Conservation (phyloP, 108 stramenopile species). For the Conticribra guillardii region DNA sequence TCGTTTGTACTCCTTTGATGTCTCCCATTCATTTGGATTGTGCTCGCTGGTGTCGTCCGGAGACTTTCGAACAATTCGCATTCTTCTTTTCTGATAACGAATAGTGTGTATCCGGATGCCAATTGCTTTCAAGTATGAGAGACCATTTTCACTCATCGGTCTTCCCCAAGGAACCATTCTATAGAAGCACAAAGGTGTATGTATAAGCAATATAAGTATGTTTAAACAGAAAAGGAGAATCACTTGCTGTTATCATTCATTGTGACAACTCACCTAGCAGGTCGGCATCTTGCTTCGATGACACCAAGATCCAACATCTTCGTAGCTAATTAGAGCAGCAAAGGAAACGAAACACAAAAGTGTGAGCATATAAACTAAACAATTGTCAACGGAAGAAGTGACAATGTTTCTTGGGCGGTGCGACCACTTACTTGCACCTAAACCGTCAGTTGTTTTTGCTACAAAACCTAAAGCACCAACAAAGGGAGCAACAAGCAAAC, state of each 20-base stretch:
- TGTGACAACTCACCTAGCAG: constrained; percentile 26
- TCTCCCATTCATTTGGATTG: constrained; percentile 10
- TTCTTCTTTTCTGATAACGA: constrained; percentile 32
- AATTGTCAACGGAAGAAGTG: background rate
- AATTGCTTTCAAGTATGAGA: constrained; percentile 34
- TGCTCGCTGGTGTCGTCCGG: constrained; percentile 5
- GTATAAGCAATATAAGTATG: background rate
- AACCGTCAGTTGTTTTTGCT: constrained; percentile 26
- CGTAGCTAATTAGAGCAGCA: constrained; percentile 1
- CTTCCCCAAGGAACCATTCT: constrained; percentile 31
- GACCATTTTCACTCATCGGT: constrained; percentile 11
- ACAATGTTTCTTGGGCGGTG: background rate
- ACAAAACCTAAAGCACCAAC: constrained; percentile 34
- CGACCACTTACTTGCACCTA: constrained; percentile 3
- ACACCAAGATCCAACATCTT: constrained; percentile 14
- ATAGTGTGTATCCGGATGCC: constrained; percentile 36
- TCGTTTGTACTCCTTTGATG: constrained; percentile 37
- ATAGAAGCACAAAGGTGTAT: background rate
- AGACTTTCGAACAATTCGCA: constrained; percentile 9
- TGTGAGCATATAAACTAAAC: background rate
- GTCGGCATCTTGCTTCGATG: constrained; percentile 41
- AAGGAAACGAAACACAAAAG: background rate
- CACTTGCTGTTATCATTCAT: too few relatives aligned
- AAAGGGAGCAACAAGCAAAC: constrained; percentile 28
- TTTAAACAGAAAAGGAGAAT: background rate